Conservation (phyloP, 2,329 filamentous ascomycete species). For the Colletotrichum endophyticum region DNA sequence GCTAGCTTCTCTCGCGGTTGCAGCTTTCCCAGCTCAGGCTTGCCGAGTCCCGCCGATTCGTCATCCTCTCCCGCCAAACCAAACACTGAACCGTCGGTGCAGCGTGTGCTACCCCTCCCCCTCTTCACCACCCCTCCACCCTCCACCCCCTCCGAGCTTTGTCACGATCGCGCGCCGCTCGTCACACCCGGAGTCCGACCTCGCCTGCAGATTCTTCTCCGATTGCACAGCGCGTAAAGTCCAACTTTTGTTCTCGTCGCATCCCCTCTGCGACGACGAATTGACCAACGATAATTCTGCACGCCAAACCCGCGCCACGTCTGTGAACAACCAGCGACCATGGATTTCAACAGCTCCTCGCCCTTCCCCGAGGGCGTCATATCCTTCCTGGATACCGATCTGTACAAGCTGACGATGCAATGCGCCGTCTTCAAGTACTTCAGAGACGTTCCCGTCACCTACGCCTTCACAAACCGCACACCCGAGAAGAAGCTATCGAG, state of each 20-base stretch:
- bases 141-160: slow-evolving; percentile 6
- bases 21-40: neutral
- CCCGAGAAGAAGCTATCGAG: slow-evolving; percentile 90
- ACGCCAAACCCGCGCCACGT: neutral
- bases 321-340: slow-evolving; percentile 29
- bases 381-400: slow-evolving; percentile 80
- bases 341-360: slow-evolving; percentile 71
- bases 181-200: neutral
- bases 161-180: slow-evolving; percentile 13
- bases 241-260: neutral
- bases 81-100: neutral
- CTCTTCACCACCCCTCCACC: neutral
- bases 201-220: slow-evolving; percentile 8
- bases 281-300: neutral
- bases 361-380: slow-evolving; percentile 77
- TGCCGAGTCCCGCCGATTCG: slow-evolving; percentile 12
- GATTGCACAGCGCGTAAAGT: neutral
- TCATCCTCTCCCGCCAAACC: neutral
- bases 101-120: neutral
- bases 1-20: neutral
- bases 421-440: slow-evolving; percentile 94
- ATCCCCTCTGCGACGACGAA: neutral
- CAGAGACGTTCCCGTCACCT: slow-evolving; percentile 80
- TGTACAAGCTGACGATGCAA: slow-evolving; percentile 99
- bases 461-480: slow-evolving; percentile 94